A percentile compares a stretch with the other conserved stretches of the same genome.
These are phyloP conservation scores for Bipolaris zeicola DNA, from an alignment of 2,329 filamentous ascomycete genomes.

Conservation along the genomic window DNA sequence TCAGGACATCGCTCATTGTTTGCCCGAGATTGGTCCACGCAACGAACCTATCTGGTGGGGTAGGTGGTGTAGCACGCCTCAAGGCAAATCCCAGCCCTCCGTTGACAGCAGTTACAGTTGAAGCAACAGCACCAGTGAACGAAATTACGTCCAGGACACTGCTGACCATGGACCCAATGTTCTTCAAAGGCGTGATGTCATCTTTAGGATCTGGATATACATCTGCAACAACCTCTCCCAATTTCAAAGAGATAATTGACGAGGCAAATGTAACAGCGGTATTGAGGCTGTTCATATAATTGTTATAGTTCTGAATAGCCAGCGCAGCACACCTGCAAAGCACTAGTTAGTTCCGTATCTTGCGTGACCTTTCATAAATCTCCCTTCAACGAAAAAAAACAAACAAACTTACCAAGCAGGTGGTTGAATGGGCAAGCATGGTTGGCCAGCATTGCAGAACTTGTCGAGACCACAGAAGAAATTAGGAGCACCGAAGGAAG, in stretches of 20 bases:
- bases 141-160: conserved; percentile 1
- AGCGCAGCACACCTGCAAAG: conserved; percentile 9
- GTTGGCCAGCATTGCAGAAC: conserved; percentile 17
- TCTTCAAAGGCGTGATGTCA: conserved; percentile 9
- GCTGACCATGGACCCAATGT: conserved; percentile 1
- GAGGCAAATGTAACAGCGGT: conserved; percentile 11
- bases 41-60: conserved; percentile 6
- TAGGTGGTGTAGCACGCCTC: background rate
- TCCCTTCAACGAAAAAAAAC: too few species aligned
- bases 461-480: conserved; percentile 15
- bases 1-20: conserved; percentile 2
- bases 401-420: too few species aligned
- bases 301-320: conserved; percentile 17
- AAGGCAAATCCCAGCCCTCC: background rate
- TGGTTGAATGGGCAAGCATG: conserved; percentile 9
- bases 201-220: conserved; percentile 12
- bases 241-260: conserved; percentile 10
- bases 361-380: too few species aligned
- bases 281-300: conserved; percentile 15
- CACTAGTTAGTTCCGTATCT: background rate
- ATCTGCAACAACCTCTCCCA: conserved; percentile 6
- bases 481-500: conserved; percentile 14
- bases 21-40: conserved; percentile 9
- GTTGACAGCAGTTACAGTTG: background rate
- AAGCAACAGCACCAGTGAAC: conserved; percentile 2